A percentile compares a stretch with the other conserved stretches of the same genome.
phyloP scores from a whole-genome alignment of 2,329 filamentous ascomycete species.

The Fusarium sterilihyphosum region DNA sequence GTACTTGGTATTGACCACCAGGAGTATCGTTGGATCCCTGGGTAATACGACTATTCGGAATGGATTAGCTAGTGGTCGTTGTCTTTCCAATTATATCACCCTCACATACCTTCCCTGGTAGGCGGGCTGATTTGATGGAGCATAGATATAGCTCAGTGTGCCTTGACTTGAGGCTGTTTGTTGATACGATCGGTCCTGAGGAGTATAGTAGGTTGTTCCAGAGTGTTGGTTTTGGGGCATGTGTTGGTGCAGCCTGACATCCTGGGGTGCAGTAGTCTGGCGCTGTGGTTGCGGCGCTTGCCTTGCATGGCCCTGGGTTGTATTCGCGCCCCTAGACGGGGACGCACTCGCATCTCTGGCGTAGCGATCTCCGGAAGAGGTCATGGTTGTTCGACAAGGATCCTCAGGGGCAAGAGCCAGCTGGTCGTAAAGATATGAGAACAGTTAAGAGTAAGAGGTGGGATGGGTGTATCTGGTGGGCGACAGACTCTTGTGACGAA shows the following conservation, averaged over 20 bases:
- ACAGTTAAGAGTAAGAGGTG: neutral
- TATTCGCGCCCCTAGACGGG: neutral
- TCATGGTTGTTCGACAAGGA: neutral
- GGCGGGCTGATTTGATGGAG: conserved; percentile 3
- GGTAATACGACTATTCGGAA: neutral
- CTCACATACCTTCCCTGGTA: conserved; percentile 27
- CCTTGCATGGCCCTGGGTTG: neutral
- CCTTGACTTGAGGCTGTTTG: neutral
- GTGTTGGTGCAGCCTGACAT: neutral
- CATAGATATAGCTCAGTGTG: neutral
- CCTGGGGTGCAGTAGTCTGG: neutral
- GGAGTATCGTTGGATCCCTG: neutral
- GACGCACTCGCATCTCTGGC: neutral
- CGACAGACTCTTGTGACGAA: neutral
- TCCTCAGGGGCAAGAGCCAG: neutral
- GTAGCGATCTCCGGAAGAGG: neutral
- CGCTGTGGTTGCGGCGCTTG: neutral
- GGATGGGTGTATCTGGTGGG: neutral
- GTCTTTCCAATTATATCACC: neutral
- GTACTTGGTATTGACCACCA: neutral
- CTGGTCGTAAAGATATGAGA: neutral
- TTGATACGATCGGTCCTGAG: neutral
- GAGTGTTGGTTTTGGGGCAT: neutral
- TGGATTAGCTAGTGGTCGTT: neutral
- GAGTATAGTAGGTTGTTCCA: neutral